A percentile compares a stretch with the other conserved stretches of the same genome.
Evolutionary conservation across 805 yeast genomes (phyloP).

Genomic region (Lachancea sp.): DNA sequence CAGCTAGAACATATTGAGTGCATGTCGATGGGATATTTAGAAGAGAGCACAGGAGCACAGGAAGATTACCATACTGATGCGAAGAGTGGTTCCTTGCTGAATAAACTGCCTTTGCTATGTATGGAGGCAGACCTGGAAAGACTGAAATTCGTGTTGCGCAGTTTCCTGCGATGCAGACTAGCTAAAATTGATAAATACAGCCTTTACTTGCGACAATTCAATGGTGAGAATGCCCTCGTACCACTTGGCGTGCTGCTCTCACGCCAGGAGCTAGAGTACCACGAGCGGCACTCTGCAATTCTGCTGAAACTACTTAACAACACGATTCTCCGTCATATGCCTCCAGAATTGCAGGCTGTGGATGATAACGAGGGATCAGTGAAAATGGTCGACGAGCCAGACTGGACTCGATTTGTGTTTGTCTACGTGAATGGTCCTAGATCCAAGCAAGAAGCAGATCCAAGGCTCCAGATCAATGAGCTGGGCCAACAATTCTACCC

Average conservation of each 20-base stretch:
- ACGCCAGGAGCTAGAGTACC: slow-evolving; percentile 54
- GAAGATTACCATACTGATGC: neutral
- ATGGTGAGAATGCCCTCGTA: slow-evolving; percentile 31
- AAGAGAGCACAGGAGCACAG: slow-evolving; percentile 30
- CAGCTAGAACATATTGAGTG: slow-evolving; percentile 73
- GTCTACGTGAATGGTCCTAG: slow-evolving; percentile 33
- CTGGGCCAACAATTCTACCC: slow-evolving; percentile 32
- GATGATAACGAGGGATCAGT: slow-evolving; percentile 67
- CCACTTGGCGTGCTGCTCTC: slow-evolving; percentile 39
- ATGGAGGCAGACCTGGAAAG: slow-evolving; percentile 91
- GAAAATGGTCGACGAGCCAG: slow-evolving; percentile 77
- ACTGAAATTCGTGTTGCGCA: slow-evolving; percentile 70
- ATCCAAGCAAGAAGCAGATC: slow-evolving; percentile 11
- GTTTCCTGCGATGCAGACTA: slow-evolving; percentile 73
- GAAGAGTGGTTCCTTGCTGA: slow-evolving; percentile 38
- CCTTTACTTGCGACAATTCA: slow-evolving; percentile 45
- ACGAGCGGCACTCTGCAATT: slow-evolving; percentile 61
- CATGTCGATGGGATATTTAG: slow-evolving; percentile 69
- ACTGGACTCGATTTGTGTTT: slow-evolving; percentile 70
- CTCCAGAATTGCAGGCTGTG: slow-evolving; percentile 59
- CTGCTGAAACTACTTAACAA: slow-evolving; percentile 58
- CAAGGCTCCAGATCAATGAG: slow-evolving; percentile 38
- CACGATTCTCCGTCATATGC: slow-evolving; percentile 61
- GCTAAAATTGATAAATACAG: slow-evolving; percentile 67
- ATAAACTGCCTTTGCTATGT: slow-evolving; percentile 72